Conservation (phyloP, 179 eudicot genomes). For the Spinacia oleracea region DNA sequence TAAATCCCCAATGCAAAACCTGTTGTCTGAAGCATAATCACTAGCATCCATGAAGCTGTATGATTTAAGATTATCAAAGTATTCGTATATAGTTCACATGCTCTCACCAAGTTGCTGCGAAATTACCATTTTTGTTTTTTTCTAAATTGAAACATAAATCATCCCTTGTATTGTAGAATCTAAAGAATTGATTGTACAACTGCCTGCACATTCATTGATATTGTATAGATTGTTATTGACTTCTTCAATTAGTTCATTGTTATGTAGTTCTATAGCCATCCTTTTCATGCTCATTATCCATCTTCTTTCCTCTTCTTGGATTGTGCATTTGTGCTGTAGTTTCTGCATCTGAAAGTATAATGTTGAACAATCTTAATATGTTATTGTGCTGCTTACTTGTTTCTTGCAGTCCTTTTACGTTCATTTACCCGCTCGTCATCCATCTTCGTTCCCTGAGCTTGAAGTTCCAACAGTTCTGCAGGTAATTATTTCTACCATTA, state of each 20-base stretch:
- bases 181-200: not conserved
- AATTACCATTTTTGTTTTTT: not conserved
- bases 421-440: conserved; percentile 87
- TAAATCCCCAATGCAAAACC: not conserved
- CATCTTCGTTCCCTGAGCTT: conserved; percentile 86
- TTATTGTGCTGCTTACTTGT: conserved; percentile 17
- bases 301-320: conserved; percentile 4
- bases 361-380: not conserved
- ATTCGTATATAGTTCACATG: not conserved
- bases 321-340: not conserved
- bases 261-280: not conserved
- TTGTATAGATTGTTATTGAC: not conserved
- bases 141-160: not conserved
- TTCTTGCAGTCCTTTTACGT: conserved; percentile 80
- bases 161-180: conserved; percentile 1
- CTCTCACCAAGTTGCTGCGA: too few relatives aligned
- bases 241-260: not conserved
- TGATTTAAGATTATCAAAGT: not conserved
- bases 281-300: not conserved
- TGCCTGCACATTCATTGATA: not conserved
- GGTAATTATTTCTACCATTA: conserved; percentile 41
- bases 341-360: not conserved
- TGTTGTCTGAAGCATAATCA: too few relatives aligned
- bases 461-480: conserved; percentile 94
- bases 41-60: not conserved